phyloP scores from a whole-genome alignment of 225 moss, liverwort and hornwort species.

The Straminergon stramineum region DNA sequence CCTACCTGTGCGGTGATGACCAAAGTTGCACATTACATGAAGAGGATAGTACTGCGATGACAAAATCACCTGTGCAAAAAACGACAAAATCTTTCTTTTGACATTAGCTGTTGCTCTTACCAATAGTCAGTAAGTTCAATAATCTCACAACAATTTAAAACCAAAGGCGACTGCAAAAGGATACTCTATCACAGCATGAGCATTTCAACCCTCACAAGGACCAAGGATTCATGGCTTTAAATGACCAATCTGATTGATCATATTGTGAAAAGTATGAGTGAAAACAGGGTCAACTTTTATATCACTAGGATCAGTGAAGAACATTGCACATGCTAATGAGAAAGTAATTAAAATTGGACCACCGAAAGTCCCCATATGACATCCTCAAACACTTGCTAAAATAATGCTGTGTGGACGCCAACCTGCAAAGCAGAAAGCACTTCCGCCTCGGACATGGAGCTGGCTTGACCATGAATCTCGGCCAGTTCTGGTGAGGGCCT shows the following conservation, averaged over 20 bases:
- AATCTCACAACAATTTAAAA: not conserved
- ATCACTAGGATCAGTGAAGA: not conserved
- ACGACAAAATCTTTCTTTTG: not conserved
- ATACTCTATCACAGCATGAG: not conserved
- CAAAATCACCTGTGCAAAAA: slow-evolving; percentile 62
- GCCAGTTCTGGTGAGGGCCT: slow-evolving; percentile 63
- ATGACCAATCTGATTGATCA: not conserved
- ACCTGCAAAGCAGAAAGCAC: slow-evolving; percentile 95
- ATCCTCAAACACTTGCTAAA: not conserved
- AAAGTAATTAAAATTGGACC: not conserved
- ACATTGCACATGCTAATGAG: not conserved
- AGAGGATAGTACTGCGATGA: slow-evolving; percentile 94
- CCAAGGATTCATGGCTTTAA: not conserved
- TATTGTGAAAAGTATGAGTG: not conserved
- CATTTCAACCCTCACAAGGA: not conserved
- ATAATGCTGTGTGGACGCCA: not conserved
- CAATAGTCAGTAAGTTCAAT: not conserved
- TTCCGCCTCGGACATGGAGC: slow-evolving; percentile 88
- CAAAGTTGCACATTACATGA: slow-evolving; percentile 98
- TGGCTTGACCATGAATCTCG: slow-evolving; percentile 46
- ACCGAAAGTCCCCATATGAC: not conserved
- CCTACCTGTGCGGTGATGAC: slow-evolving; percentile 82
- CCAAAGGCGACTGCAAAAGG: not conserved
- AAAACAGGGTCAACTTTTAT: not conserved
- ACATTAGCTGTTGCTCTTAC: not conserved